Base-by-base conservation (phyloP, 2,329 filamentous ascomycete genomes). In the Cordyceps cateniannulata region DNA sequence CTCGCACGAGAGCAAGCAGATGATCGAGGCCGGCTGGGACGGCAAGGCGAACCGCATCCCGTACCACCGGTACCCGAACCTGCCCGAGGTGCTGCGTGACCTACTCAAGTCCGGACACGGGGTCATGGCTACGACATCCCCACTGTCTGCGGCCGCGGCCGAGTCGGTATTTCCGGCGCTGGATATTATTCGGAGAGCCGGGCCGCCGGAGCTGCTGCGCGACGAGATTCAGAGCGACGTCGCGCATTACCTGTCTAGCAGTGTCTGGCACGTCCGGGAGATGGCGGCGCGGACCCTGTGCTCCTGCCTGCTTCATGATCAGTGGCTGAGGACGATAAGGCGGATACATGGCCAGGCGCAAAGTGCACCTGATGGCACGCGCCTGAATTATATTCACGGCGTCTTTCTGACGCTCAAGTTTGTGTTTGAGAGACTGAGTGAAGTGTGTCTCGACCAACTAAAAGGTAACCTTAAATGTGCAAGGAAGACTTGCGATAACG, bases 151-250 rank as follows among this genome's bases (percentile, higher is more conserved):
- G 3, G 71, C 73, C 7, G 75, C 81, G 1, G 82, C 85, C 6
- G 89, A 93, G 72, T 87, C 87, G 0, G 88, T 93, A 2, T 93
- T 95, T 68, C 90, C 91, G 0, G 90, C 89, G 0, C 76, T 96
- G n/a, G 89, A 93, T 66, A 89, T 96, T 40, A 81, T 95, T 54
- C 85, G 89, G 53, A 83, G 90, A 57, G 87, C 87, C 12, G 84
- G 85, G 0, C 85, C 90, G 1, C 89, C 89, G 0, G 78, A 82
- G 25, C 70, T 78, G 3, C 73, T 83, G 62, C 77, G 81, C 1
- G 73, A 77, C 1, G 77, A 82, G 51, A 81, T 92, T 5, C 80
- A 83, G 65, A 67, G 72, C 3, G 78, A 83, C 51, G 84, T 93
- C 8, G 72, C 81, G 7, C 78, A 77, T 47, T 86, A 93, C 59